phyloP scores from a whole-genome alignment of 192 early-diverging fungal species.

The Backusella macrospora region DNA sequence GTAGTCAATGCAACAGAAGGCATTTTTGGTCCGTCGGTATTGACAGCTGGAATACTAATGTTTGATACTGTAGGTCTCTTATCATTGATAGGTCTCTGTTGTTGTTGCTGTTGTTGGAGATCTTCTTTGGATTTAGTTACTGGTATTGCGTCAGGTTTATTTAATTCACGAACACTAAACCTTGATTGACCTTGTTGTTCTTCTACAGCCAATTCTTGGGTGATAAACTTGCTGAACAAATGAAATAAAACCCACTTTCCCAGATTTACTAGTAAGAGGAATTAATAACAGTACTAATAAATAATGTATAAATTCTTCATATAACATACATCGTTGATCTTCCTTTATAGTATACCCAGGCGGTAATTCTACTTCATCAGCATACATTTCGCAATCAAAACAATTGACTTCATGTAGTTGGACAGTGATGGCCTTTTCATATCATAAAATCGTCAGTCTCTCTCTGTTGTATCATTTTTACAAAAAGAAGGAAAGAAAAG shows the following conservation, averaged over 20 bases:
- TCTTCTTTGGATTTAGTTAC: background rate
- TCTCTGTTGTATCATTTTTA: background rate
- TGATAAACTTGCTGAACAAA: conserved; percentile 64
- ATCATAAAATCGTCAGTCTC: background rate
- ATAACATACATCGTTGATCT: conserved; percentile 68
- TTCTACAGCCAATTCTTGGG: conserved; percentile 31
- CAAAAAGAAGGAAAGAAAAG: background rate
- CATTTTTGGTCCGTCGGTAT: conserved; percentile 22
- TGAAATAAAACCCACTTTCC: conserved; percentile 85
- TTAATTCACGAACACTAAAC: background rate
- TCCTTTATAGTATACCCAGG: conserved; percentile 57
- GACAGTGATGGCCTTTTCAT: conserved; percentile 69
- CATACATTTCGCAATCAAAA: conserved; percentile 91
- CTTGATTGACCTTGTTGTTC: background rate
- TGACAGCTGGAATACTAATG: background rate
- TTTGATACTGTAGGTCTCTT: background rate
- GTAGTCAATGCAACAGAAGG: conserved; percentile 31
- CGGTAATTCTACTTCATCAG: conserved; percentile 70
- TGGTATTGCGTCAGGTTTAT: conserved; percentile 1
- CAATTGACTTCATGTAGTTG: conserved; percentile 81
- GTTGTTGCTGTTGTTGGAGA: background rate
- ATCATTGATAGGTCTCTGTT: background rate
- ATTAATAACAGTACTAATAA: background rate
- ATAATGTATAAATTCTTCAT: background rate
- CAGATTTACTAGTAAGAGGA: conserved; percentile 63